Percentiles rank a stretch among this genome's conserved stretches.
Evolutionary conservation across 2,329 filamentous ascomycete genomes (phyloP).

Genomic region (Didymella arachidicola): DNA sequence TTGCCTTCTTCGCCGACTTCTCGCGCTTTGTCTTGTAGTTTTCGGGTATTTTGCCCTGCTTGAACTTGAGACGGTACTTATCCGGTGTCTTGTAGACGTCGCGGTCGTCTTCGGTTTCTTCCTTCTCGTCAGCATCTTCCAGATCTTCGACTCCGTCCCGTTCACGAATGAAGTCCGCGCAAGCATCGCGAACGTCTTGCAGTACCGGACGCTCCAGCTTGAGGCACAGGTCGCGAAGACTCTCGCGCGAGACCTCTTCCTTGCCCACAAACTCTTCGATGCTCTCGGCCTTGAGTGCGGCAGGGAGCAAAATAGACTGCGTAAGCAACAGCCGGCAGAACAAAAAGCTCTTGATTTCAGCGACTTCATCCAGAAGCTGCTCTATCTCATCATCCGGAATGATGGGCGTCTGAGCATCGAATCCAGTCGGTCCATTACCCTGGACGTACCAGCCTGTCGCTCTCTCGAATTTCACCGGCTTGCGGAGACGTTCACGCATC

Average conservation of each 20-base stretch:
- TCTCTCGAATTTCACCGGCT: slow-evolving; percentile 51
- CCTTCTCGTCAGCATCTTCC: slow-evolving; percentile 32
- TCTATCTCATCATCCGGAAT: slow-evolving; percentile 56
- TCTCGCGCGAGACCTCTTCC: slow-evolving; percentile 52
- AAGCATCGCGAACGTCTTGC: slow-evolving; percentile 61
- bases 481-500: slow-evolving; percentile 52
- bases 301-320: slow-evolving; percentile 56
- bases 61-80: slow-evolving; percentile 20
- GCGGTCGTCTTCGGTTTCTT: slow-evolving; percentile 25
- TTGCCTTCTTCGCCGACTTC: slow-evolving; percentile 34
- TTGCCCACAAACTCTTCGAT: slow-evolving; percentile 58
- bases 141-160: slow-evolving; percentile 51
- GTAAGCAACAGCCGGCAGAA: slow-evolving; percentile 59
- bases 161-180: slow-evolving; percentile 57
- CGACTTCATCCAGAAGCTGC: slow-evolving; percentile 54
- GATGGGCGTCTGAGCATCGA: slow-evolving; percentile 46
- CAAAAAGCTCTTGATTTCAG: slow-evolving; percentile 59
- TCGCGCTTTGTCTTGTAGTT: slow-evolving; percentile 45
- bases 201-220: slow-evolving; percentile 58
- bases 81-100: slow-evolving; percentile 16
- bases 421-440: slow-evolving; percentile 44
- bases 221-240: slow-evolving; percentile 58
- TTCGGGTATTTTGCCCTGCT: slow-evolving; percentile 22
- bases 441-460: slow-evolving; percentile 45
- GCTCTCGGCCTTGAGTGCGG: slow-evolving; percentile 54